Evolutionary conservation across 192 early-diverging fungal genomes (phyloP).

Genomic region (Backusella tarrabulga): DNA sequence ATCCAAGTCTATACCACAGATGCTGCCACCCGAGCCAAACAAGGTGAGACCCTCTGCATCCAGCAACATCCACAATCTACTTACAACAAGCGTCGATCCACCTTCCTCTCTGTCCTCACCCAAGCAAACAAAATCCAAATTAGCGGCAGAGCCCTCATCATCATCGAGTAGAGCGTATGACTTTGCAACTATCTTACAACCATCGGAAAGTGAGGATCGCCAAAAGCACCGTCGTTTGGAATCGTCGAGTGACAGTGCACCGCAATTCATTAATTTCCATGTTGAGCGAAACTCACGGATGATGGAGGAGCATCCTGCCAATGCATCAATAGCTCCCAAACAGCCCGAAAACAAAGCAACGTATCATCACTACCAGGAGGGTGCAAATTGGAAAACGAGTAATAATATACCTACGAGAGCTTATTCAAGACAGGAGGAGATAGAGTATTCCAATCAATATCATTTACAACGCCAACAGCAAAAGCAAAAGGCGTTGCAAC

Average conservation of each 20-base stretch:
- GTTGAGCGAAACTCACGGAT: not conserved
- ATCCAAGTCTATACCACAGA: conserved; percentile 18
- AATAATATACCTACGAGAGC: not conserved
- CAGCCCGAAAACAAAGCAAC: not conserved
- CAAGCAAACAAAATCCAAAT: not conserved
- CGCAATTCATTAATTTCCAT: conserved; percentile 7
- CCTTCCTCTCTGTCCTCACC: not conserved
- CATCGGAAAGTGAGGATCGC: not conserved
- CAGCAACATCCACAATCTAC: conserved; percentile 22
- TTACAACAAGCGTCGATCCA: conserved; percentile 19
- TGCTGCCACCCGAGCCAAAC: not conserved
- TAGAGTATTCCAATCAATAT: not conserved
- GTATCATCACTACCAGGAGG: not conserved
- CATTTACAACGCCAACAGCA: not conserved
- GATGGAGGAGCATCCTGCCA: not conserved
- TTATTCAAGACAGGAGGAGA: not conserved
- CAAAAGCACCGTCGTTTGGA: not conserved
- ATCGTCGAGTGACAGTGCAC: not conserved
- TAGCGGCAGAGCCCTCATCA: not conserved
- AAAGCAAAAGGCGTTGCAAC: not conserved
- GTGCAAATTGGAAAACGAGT: not conserved
- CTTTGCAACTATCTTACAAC: conserved; percentile 22
- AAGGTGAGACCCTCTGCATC: conserved; percentile 5
- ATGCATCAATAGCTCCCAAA: not conserved
- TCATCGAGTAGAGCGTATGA: conserved; percentile 5